Percentiles rank a stretch among this genome's conserved stretches.
phyloP scores from a whole-genome alignment of 352 stramenopile species.

The Phytophthora multivora region DNA sequence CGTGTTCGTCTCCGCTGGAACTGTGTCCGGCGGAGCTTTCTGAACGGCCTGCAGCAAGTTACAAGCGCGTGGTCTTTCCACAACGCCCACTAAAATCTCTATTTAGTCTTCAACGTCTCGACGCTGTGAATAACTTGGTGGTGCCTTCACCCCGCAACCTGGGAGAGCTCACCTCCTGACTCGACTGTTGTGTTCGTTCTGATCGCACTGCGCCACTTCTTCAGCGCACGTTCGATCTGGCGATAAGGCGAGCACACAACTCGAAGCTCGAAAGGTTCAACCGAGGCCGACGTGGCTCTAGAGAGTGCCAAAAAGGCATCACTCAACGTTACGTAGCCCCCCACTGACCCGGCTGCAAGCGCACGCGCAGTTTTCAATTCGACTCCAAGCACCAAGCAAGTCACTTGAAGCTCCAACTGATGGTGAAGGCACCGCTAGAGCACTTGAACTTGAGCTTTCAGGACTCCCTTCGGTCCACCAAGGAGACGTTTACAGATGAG shows the following conservation, averaged over 20 bases:
- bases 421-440: neutral
- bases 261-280: slow-evolving; percentile 4
- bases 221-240: slow-evolving; percentile 24
- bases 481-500: neutral
- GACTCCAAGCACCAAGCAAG: slow-evolving; percentile 9
- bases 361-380: slow-evolving; percentile 23
- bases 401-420: neutral
- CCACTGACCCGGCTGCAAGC: slow-evolving; percentile 15
- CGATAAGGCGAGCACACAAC: slow-evolving; percentile 22
- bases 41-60: slow-evolving; percentile 11
- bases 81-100: neutral
- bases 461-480: neutral
- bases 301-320: neutral
- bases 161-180: neutral
- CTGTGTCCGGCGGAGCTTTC: neutral
- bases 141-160: too few relatives aligned
- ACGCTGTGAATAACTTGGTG: neutral
- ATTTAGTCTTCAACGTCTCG: neutral
- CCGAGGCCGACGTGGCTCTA: neutral
- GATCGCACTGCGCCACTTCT: slow-evolving; percentile 1
- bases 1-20: slow-evolving; percentile 9
- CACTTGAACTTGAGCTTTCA: slow-evolving; percentile 15
- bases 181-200: slow-evolving; percentile 29
- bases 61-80: slow-evolving; percentile 11
- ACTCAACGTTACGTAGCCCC: slow-evolving; percentile 4